Percentiles rank a stretch among this genome's conserved stretches.
Conservation (phyloP, 2,329 filamentous ascomycete genomes). For the Colletotrichum camelliae region DNA sequence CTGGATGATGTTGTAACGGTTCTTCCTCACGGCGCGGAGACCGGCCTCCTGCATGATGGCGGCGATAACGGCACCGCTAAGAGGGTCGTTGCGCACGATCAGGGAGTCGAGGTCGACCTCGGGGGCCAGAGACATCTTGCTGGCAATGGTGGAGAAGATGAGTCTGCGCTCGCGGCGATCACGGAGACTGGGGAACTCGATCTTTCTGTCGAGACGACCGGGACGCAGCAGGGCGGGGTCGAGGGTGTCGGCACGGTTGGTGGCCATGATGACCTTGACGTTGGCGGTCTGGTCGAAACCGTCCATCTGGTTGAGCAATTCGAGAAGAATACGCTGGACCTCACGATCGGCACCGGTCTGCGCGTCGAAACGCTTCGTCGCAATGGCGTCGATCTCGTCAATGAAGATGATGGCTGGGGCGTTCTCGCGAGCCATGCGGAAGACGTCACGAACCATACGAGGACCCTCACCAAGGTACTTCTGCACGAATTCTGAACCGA, state of each 20-base stretch:
- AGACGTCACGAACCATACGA: slow-evolving; percentile 98
- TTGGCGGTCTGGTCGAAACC: slow-evolving; percentile 99
- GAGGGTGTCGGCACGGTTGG: slow-evolving; percentile 95
- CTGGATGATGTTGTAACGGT: slow-evolving; percentile 99
- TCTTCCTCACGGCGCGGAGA: slow-evolving; percentile 92
- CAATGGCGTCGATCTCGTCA: slow-evolving; percentile 98
- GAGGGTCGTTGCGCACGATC: slow-evolving; percentile 94
- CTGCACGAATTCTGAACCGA: slow-evolving; percentile 91
- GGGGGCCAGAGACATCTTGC: slow-evolving; percentile 95
- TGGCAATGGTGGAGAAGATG: slow-evolving; percentile 96
- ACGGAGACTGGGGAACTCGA: slow-evolving; percentile 94
- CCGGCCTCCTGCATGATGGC: slow-evolving; percentile 99
- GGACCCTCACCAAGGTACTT: slow-evolving; percentile 94
- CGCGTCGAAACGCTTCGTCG: slow-evolving; percentile 98
- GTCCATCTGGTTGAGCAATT: slow-evolving; percentile 99
- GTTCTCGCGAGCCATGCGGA: slow-evolving; percentile 98
- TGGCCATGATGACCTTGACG: slow-evolving; percentile 99
- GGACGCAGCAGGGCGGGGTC: slow-evolving; percentile 94
- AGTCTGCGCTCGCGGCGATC: slow-evolving; percentile 93
- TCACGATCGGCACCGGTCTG: slow-evolving; percentile 98
- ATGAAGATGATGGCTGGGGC: slow-evolving; percentile 99
- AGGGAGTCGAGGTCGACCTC: slow-evolving; percentile 96
- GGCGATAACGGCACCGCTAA: slow-evolving; percentile 94
- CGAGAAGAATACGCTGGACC: slow-evolving; percentile 96
- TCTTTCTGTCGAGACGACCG: slow-evolving; percentile 95